Evolutionary conservation across 1,139 yeast genomes (phyloP).

Genomic region (Scheffersomyces parashehatae): DNA sequence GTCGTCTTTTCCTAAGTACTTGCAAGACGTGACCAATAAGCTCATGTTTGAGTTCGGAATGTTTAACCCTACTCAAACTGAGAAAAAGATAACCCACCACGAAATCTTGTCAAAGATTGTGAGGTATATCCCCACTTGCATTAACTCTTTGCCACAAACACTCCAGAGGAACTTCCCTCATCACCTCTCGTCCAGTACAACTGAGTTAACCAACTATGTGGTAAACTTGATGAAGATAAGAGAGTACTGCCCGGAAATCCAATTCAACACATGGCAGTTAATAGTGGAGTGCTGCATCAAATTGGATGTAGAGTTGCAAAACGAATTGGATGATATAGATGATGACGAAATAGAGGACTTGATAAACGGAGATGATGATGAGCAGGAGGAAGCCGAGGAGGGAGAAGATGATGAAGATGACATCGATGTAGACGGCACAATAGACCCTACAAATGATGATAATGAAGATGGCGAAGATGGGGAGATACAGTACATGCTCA

Average conservation of each 20-base stretch:
- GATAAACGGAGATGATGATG: constrained; percentile 53
- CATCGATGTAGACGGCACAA: constrained; percentile 12
- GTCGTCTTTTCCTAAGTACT: constrained; percentile 86
- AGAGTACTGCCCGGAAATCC: constrained; percentile 73
- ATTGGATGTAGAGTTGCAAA: constrained; percentile 91
- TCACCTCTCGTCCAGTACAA: constrained; percentile 59
- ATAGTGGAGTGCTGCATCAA: constrained; percentile 79
- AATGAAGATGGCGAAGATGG: constrained; percentile 31
- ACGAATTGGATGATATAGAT: constrained; percentile 75
- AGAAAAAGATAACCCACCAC: constrained; percentile 57
- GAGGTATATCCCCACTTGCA: constrained; percentile 77
- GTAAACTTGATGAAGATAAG: constrained; percentile 60
- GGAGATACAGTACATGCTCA: constrained; percentile 41
- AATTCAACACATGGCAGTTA: constrained; percentile 75
- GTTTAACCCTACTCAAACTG: constrained; percentile 16
- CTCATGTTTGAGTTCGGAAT: constrained; percentile 59
- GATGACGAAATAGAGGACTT: constrained; percentile 75
- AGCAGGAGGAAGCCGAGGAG: constrained; percentile 27
- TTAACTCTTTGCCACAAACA: constrained; percentile 60
- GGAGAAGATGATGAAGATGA: constrained; percentile 28
- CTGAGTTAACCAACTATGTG: constrained; percentile 61
- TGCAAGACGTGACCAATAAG: constrained; percentile 74
- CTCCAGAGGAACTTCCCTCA: constrained; percentile 73
- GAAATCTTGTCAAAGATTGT: constrained; percentile 62
- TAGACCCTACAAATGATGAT: constrained; percentile 14